phyloP scores from a whole-genome alignment of 306 rosid genomes.

The Citrullus amarus region DNA sequence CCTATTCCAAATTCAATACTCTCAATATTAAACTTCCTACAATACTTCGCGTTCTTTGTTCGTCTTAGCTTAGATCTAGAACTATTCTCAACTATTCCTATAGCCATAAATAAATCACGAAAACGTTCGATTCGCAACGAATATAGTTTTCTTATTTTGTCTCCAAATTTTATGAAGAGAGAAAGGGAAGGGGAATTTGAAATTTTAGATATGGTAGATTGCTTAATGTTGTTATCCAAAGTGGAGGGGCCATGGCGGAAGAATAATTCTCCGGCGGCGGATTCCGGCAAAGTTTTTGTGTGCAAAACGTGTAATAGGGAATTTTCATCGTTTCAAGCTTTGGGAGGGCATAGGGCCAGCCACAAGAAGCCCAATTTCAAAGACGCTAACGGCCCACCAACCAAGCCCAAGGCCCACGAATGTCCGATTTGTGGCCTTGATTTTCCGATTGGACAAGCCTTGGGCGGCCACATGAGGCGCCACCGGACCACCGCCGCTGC shows the following conservation, averaged over 20 bases:
- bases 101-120: no score
- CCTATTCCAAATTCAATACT: no score
- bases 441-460: conserved; percentile 72
- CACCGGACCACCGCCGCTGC: conserved; percentile 21
- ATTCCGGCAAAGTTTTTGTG: conserved; percentile 13
- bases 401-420: conserved; percentile 42
- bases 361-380: conserved; percentile 52
- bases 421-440: conserved; percentile 60
- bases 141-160: no score
- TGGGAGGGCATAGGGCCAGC: conserved; percentile 84
- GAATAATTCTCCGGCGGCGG: background rate
- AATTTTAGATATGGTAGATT: conserved; percentile 19
- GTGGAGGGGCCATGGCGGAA: conserved; percentile 1
- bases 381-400: conserved; percentile 1
- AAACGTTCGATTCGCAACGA: no score
- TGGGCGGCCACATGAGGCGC: conserved; percentile 92
- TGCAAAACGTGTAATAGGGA: conserved; percentile 58
- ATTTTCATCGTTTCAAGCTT: conserved; percentile 69
- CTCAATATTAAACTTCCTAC: no score
- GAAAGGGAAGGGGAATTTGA: conserved; percentile 11
- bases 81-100: background rate
- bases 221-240: conserved; percentile 41
- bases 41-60: no score
- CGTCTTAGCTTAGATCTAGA: background rate
- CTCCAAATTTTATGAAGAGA: conserved; percentile 34